Base-by-base conservation (phyloP, 2,329 filamentous ascomycete species). In the Thermothelomyces thermophilus region DNA sequence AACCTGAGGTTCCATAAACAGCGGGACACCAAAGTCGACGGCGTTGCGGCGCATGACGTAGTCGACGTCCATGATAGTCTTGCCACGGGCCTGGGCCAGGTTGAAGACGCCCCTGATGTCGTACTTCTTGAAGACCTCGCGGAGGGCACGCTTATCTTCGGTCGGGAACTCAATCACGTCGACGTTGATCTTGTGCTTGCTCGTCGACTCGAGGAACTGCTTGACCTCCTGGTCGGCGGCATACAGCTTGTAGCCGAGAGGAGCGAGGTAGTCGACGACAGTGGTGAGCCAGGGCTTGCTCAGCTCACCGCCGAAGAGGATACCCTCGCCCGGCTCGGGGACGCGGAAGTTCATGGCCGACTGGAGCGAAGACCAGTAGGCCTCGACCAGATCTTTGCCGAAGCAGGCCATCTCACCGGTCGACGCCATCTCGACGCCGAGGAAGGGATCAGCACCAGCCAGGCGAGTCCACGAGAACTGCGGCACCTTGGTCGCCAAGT, bases 371-470 rank as follows among this genome's bases (percentile, higher is more conserved):
- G 90, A 79, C 93, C 93, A 98, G 81, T 98, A 98, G 47, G 93
- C 93, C 68, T 98, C 93, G 43, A 97, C 79, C 10, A 98, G 80
- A 64, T 96, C 79, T 74, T 93, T 95, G 57, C 93, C 93, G 72
- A 98, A 98, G 75, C 93, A 97, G 59, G 93, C 93, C 78, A 98
- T 95, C 73, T 98, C 93, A 69, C 93, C 93, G 16, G 93, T 98
- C 58, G 84, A 90, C 39, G 89, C 77, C 93, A 98, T 98, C 73
- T 98, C 93, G 50, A 98, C 93, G 52, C 93, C 93, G 54, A 98
- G 80, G 82, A 95, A 97, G 48, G 93, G 93, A 65, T 98, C 93
- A 45, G 93, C 93, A 61, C 93, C 93, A 41, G 93, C 91, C 51
- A 98, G 83, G 76, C 93, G 88, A 55, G 93, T 97, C 93, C 93